phyloP scores from a whole-genome alignment of 345 rosid genomes.

The Firmiana major region DNA sequence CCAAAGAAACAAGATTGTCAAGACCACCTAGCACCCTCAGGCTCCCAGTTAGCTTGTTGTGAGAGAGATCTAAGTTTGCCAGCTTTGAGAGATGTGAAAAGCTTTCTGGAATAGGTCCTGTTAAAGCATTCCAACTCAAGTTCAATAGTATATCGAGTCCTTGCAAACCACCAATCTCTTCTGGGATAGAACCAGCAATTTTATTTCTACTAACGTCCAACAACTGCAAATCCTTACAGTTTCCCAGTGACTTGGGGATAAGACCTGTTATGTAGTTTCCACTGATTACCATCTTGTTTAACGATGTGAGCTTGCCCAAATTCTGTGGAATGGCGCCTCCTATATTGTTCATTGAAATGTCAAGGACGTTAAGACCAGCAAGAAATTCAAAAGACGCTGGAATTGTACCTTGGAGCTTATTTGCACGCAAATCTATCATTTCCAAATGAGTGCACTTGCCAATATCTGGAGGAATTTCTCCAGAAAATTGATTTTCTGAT shows the following conservation, averaged over 20 bases:
- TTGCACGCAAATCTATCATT: slow-evolving; percentile 54
- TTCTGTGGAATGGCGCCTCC: slow-evolving; percentile 44
- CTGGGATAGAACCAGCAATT: slow-evolving; percentile 49
- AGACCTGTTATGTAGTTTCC: slow-evolving; percentile 47
- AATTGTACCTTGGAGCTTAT: slow-evolving; percentile 43
- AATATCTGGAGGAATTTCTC: slow-evolving; percentile 50
- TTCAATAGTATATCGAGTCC: slow-evolving; percentile 61
- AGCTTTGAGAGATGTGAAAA: slow-evolving; percentile 55
- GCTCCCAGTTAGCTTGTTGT: slow-evolving; percentile 48
- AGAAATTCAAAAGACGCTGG: slow-evolving; percentile 52
- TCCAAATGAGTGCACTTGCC: slow-evolving; percentile 55
- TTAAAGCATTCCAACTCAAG: slow-evolving; percentile 57
- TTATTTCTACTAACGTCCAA: slow-evolving; percentile 58
- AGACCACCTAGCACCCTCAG: slow-evolving; percentile 39
- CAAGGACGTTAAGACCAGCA: slow-evolving; percentile 45
- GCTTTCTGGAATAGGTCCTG: slow-evolving; percentile 55
- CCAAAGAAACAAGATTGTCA: slow-evolving; percentile 58
- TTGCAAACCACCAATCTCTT: slow-evolving; percentile 49
- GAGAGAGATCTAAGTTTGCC: slow-evolving; percentile 59
- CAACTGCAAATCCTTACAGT: slow-evolving; percentile 54
- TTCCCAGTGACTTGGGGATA: slow-evolving; percentile 55
- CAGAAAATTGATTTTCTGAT: slow-evolving; percentile 47
- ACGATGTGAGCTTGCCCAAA: slow-evolving; percentile 51
- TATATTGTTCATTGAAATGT: slow-evolving; percentile 48
- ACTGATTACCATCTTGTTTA: slow-evolving; percentile 52